Percentiles rank a stretch among this genome's conserved stretches.
Conservation (phyloP, 83 land plant genomes). For the Isoetes engelmannii region DNA sequence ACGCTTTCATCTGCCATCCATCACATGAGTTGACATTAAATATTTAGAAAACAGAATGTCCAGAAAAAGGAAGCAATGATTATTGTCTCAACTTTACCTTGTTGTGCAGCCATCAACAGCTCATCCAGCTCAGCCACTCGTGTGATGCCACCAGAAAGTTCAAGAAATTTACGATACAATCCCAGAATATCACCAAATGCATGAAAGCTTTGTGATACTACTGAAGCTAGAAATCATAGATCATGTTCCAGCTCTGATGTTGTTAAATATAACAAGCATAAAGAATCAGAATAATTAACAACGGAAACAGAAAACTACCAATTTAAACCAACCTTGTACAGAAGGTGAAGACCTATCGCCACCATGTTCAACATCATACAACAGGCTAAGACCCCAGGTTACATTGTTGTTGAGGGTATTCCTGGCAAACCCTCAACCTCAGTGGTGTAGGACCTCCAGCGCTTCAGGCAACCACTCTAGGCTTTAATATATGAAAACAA, state of each 20-base stretch:
- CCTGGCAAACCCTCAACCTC: too few relatives aligned
- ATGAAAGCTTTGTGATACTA: constrained; percentile 96
- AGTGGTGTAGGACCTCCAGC: too few relatives aligned
- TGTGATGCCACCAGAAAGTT: constrained; percentile 84
- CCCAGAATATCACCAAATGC: constrained; percentile 99
- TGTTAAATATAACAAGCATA: constrained; percentile 6
- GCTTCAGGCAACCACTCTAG: too few relatives aligned
- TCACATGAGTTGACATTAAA: too few relatives aligned
- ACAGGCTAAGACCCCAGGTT: too few relatives aligned
- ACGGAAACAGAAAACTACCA: too few relatives aligned
- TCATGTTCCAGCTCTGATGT: constrained; percentile 95
- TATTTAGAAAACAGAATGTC: too few relatives aligned
- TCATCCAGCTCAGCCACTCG: constrained; percentile 90
- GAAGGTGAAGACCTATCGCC: too few relatives aligned
- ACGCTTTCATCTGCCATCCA: constrained; percentile 7
- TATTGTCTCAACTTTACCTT: constrained; percentile 46
- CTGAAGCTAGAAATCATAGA: constrained; percentile 89
- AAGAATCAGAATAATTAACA: background rate
- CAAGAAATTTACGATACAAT: constrained; percentile 75
- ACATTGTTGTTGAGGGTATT: too few relatives aligned
- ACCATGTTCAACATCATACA: too few relatives aligned
- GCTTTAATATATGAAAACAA: too few relatives aligned
- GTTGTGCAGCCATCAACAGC: constrained; percentile 64
- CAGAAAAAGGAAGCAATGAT: background rate
- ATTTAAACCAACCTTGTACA: too few relatives aligned